Conservation (phyloP, 768 basidiomycete genomes). For the Termitomyces sp. region DNA sequence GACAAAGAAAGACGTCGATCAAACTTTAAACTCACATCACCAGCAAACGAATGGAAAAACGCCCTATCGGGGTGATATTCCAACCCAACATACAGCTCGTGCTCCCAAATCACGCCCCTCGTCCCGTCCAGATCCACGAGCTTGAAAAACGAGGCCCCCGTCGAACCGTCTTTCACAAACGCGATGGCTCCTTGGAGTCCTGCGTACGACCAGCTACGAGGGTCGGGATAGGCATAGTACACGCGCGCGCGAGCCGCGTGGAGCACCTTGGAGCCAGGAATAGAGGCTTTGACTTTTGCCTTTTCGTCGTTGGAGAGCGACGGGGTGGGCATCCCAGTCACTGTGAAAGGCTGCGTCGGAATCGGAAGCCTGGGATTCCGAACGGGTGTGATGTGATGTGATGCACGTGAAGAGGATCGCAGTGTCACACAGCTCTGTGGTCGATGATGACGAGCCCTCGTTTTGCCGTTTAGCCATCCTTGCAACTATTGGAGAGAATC, state of each 20-base stretch:
- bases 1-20: not conserved
- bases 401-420: not conserved
- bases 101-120: conserved; percentile 87
- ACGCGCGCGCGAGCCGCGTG: conserved; percentile 81
- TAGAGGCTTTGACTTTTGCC: conserved; percentile 59
- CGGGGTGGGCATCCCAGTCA: conserved; percentile 17
- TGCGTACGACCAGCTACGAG: conserved; percentile 76
- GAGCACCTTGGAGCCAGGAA: conserved; percentile 67
- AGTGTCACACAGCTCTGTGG: no score
- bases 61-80: conserved; percentile 79
- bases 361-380: not conserved
- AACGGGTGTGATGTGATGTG: no score
- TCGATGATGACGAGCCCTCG: no score
- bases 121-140: conserved; percentile 84
- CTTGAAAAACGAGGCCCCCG: conserved; percentile 57
- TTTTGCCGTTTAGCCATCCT: no score
- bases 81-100: conserved; percentile 82
- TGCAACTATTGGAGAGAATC: no score
- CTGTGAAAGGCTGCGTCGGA: not conserved
- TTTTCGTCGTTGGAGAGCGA: conserved; percentile 76
- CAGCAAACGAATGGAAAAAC: conserved; percentile 89
- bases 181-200: conserved; percentile 86
- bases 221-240: conserved; percentile 84
- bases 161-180: conserved; percentile 57
- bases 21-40: conserved; percentile 66